phyloP scores from a whole-genome alignment of 2,329 filamentous ascomycete genomes.

The Paecilomyces fulvus region DNA sequence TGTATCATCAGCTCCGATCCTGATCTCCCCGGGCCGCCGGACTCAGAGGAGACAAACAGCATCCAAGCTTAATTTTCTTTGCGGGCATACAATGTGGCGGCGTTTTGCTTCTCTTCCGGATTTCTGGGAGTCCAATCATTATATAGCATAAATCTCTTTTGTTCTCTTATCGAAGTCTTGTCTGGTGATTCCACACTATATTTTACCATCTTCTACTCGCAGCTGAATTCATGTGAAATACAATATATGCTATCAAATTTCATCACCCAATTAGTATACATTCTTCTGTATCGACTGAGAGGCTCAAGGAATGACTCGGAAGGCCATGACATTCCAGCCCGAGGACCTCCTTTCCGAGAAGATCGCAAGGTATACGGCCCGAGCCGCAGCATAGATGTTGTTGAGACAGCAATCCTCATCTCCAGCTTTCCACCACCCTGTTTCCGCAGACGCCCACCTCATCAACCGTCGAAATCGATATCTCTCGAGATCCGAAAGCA shows the following conservation, averaged over 20 bases:
- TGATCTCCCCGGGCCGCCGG: neutral
- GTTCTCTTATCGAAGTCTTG: neutral
- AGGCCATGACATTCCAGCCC: too few species aligned
- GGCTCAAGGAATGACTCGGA: too few species aligned
- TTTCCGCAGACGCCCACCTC: too few species aligned
- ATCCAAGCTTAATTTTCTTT: neutral
- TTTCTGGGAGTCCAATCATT: neutral
- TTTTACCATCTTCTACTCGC: neutral
- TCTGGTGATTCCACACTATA: neutral
- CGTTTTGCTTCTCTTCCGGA: neutral
- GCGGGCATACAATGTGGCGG: neutral
- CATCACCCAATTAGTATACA: too few species aligned
- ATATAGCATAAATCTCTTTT: neutral
- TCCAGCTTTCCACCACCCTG: too few species aligned
- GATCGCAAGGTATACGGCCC: neutral
- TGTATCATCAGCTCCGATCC: neutral
- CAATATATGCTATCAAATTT: too few species aligned
- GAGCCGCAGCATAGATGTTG: neutral
- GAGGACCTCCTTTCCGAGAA: too few species aligned
- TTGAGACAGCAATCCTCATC: too few species aligned
- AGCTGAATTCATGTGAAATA: neutral
- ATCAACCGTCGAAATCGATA: too few species aligned
- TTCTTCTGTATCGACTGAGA: neutral
- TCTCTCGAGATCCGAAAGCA: neutral
- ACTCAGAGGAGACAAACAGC: neutral